These are phyloP conservation scores for Cercospora beticola DNA, from an alignment of 2,329 filamentous ascomycete species.

Conservation along the genomic window DNA sequence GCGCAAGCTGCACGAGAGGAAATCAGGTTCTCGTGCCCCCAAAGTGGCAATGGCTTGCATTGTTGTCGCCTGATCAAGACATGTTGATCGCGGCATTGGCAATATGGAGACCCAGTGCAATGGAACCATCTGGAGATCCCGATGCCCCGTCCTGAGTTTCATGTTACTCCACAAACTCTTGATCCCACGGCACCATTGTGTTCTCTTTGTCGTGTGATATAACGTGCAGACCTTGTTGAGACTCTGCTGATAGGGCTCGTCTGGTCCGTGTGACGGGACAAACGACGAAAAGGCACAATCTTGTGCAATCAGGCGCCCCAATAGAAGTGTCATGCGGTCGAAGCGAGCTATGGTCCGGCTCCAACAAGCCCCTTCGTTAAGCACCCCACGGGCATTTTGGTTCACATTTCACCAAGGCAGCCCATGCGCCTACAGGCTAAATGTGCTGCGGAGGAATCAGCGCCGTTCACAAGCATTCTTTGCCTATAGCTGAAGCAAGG, in stretches of 20 bases:
- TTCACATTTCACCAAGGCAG: not conserved
- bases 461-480: not conserved
- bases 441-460: not conserved
- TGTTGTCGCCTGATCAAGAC: not conserved
- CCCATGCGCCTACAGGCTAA: not conserved
- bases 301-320: not conserved
- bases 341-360: not conserved
- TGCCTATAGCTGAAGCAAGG: not conserved
- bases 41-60: not conserved
- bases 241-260: not conserved
- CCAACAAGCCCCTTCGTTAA: not conserved
- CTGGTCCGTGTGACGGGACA: not conserved
- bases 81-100: not conserved
- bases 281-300: not conserved
- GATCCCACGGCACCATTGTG: not conserved
- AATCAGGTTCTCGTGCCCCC: not conserved
- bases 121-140: constrained; percentile 3
- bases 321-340: not conserved
- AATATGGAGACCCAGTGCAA: not conserved
- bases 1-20: not conserved
- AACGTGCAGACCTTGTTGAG: not conserved
- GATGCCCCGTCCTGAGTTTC: constrained; percentile 1
- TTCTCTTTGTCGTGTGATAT: not conserved
- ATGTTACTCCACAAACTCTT: not conserved
- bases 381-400: not conserved